Conservation (phyloP, 1,284 basidiomycete species). For the Ganoderma sinense region DNA sequence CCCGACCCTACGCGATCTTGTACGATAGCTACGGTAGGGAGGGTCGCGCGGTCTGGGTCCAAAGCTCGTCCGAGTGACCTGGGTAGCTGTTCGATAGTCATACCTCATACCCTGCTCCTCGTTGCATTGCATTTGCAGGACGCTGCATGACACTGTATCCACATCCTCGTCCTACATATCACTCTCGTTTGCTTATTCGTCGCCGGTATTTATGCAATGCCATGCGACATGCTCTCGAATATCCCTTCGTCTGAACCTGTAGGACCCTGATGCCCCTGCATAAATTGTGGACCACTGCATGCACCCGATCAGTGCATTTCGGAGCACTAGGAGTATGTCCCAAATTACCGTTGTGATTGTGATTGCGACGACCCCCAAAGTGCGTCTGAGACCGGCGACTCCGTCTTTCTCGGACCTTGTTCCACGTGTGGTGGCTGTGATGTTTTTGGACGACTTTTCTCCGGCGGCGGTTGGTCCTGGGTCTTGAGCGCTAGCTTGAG, state of each 20-base stretch:
- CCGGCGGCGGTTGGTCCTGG: no score
- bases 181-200: not conserved
- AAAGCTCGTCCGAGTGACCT: no score
- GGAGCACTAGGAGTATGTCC: no score
- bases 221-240: not conserved
- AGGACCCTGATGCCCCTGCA: no score
- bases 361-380: no score
- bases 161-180: not conserved
- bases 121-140: not conserved
- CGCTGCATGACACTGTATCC: not conserved
- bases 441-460: not conserved
- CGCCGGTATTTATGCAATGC: not conserved
- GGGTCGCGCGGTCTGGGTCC: no score
- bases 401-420: not conserved
- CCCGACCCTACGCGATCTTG: not conserved
- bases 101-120: no score
- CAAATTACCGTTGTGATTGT: no score
- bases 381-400: no score
- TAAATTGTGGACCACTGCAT: no score
- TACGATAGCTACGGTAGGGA: not conserved
- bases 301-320: no score
- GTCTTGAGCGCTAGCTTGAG: no score
- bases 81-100: not conserved
- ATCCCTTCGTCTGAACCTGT: not conserved
- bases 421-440: slow-evolving; percentile 1